Conservation (phyloP, 2,329 filamentous ascomycete species). For the Samsoniella hepiali region DNA sequence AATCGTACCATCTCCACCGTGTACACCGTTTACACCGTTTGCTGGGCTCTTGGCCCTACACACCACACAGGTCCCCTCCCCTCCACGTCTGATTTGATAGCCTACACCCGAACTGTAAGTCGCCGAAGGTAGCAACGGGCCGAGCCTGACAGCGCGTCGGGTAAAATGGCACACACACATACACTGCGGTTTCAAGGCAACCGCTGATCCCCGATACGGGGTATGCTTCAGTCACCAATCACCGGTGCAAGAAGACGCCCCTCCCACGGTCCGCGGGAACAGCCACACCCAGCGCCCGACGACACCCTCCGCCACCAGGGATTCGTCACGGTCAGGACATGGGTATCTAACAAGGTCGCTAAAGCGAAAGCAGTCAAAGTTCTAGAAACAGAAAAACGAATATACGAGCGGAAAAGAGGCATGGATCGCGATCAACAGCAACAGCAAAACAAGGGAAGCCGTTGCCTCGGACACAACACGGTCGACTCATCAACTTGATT, state of each 20-base stretch:
- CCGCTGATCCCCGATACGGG: background rate
- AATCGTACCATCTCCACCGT: conserved; percentile 2
- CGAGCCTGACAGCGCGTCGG: background rate
- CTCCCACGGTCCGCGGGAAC: background rate
- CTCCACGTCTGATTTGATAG: no score
- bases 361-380: background rate
- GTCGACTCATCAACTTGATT: no score
- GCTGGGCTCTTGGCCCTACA: no score
- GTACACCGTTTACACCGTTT: background rate
- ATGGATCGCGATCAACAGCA: background rate
- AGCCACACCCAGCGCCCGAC: background rate
- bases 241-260: background rate
- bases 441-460: no score
- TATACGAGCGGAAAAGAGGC: conserved; percentile 1
- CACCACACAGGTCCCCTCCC: no score
- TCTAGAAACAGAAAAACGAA: background rate
- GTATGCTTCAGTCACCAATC: background rate
- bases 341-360: background rate
- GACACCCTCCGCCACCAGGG: background rate
- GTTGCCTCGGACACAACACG: no score
- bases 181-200: background rate
- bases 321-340: background rate
- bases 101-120: no score
- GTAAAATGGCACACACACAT: background rate
- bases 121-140: background rate